phyloP scores from a whole-genome alignment of 1,284 basidiomycete species.

The Rhodofomes roseus region DNA sequence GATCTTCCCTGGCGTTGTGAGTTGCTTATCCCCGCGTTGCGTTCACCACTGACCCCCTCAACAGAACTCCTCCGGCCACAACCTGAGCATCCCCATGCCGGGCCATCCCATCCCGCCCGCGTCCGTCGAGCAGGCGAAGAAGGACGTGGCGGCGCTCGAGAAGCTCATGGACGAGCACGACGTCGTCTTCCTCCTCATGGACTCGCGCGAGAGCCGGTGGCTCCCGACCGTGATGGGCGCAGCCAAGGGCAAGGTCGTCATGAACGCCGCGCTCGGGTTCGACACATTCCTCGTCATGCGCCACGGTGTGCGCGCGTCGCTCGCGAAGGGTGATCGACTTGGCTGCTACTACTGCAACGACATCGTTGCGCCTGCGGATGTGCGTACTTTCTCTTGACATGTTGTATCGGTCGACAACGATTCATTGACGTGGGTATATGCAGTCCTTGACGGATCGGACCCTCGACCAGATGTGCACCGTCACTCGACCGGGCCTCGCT shows the following conservation, averaged over 20 bases:
- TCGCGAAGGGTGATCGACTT: conserved; percentile 41
- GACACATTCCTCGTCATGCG: conserved; percentile 98
- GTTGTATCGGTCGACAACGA: background rate
- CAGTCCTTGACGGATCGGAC: conserved; percentile 93
- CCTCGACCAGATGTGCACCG: conserved; percentile 99
- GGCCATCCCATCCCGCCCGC: conserved; percentile 83
- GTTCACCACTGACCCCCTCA: background rate
- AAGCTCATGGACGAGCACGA: conserved; percentile 82
- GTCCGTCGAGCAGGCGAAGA: conserved; percentile 53
- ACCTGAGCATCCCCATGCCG: conserved; percentile 92
- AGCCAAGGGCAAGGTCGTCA: conserved; percentile 84
- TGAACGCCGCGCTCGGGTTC: conserved; percentile 95
- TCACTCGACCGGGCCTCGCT: conserved; percentile 94
- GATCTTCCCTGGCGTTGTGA: conserved; percentile 89
- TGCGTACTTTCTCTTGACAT: conserved; percentile 47
- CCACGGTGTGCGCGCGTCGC: conserved; percentile 69
- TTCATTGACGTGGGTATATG: background rate
- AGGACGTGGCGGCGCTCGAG: conserved; percentile 74
- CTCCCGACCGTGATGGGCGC: conserved; percentile 87
- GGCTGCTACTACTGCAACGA: conserved; percentile 99
- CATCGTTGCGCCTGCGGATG: conserved; percentile 93
- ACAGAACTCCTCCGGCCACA: conserved; percentile 76
- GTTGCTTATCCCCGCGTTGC: conserved; percentile 27
- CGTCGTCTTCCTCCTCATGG: conserved; percentile 94
- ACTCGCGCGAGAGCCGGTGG: conserved; percentile 95